Evolutionary conservation across 345 rosid species (phyloP), one percentile per base, ranked within the genome.

Genomic region (Viola odorata): DNA sequence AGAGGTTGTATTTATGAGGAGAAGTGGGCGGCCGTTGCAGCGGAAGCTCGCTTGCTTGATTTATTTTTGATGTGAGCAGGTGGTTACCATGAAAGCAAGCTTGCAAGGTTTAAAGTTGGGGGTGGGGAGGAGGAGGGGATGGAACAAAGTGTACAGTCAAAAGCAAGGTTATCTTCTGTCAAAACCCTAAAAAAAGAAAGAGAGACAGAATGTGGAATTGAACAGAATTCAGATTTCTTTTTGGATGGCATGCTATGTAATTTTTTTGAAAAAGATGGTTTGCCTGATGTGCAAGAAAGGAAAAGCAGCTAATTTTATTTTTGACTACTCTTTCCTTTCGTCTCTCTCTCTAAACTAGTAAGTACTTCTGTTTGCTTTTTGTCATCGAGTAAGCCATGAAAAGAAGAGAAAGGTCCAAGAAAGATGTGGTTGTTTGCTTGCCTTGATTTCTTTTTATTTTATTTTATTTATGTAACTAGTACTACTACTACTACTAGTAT

Each of bases 61-160:
- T 23, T 23, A 23, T 23, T 23, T 23, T 23, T 23, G 32, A 23
- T 23, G 32, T 23, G 32, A 23, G 32, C 32, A 23, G 32, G 32
- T 0, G 32, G 2, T 23, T 23, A 23, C 32, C 32, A 23, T 23
- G 32, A 23, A 23, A 23, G 58, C 11, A 13, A 5, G 4, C 13
- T 15, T 14, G 61, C 45, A 8, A 10, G 6, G 32, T 17, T 57
- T 37, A 16, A 59, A 12, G n/a, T 47, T 47, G 50, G 50, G 50
- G 4, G 7, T 5, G 37, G 50, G 12, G 52, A 12, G 38, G 8
- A 32, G 37, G 50, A 11, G 52, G 17, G 38, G 8, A 32, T 12
- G 55, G 38, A 36, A 58, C 42, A 58, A 66, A 58, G 42, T 52
- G 64, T 67, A 59, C 59, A 42, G 70, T 60, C 23, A 52, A 57